phyloP scores from a whole-genome alignment of 805 yeast species.

The Clavispora phyllophila region DNA sequence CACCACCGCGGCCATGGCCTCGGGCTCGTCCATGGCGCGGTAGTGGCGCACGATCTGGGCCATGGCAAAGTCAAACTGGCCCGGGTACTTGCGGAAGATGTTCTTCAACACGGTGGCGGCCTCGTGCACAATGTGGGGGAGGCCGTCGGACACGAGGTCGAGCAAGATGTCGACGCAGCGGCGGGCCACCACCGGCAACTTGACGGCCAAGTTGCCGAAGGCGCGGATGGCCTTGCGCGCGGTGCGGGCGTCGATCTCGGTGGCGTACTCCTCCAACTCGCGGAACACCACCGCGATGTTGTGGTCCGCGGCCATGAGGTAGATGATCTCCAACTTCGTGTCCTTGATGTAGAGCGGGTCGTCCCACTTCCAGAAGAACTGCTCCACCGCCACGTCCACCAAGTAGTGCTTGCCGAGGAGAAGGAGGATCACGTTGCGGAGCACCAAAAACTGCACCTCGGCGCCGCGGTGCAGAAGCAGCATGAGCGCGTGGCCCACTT shows the following conservation, averaged over 20 bases:
- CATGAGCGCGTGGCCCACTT: conserved; percentile 64
- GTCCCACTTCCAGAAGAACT: conserved; percentile 76
- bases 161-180: conserved; percentile 60
- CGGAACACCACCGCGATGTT: conserved; percentile 59
- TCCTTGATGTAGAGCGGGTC: conserved; percentile 88
- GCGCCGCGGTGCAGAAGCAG: conserved; percentile 69
- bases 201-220: conserved; percentile 83
- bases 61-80: conserved; percentile 37
- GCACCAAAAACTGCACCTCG: conserved; percentile 76
- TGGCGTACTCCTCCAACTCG: conserved; percentile 81
- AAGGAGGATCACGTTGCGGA: conserved; percentile 74
- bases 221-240: conserved; percentile 85
- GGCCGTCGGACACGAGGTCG: conserved; percentile 57
- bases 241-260: conserved; percentile 82
- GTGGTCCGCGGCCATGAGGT: conserved; percentile 62
- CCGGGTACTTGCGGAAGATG: conserved; percentile 72
- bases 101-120: conserved; percentile 70
- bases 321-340: conserved; percentile 83
- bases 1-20: conserved; percentile 68
- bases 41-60: conserved; percentile 26
- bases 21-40: conserved; percentile 61
- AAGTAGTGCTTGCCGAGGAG: conserved; percentile 62
- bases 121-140: conserved; percentile 76
- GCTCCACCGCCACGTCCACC: conserved; percentile 61
- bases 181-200: conserved; percentile 56